phyloP scores from a whole-genome alignment of 176 grass and related monocot species.

The Elaeis guineensis region DNA sequence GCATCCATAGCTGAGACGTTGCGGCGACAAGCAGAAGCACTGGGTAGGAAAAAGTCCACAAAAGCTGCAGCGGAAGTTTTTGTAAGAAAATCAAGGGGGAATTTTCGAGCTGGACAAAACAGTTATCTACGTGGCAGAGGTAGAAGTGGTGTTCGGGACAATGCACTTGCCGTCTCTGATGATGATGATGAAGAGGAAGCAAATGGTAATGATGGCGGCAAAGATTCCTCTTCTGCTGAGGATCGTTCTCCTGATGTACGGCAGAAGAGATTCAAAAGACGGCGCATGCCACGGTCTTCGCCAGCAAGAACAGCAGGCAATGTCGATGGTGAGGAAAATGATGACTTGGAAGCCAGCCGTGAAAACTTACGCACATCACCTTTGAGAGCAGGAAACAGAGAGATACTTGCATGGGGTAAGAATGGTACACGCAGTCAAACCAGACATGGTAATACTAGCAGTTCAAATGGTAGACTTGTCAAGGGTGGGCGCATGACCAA shows the following conservation, averaged over 20 bases:
- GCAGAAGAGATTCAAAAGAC: conserved; percentile 45
- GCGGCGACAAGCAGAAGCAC: conserved; percentile 55
- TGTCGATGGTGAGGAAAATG: conserved; percentile 46
- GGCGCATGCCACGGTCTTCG: conserved; percentile 31
- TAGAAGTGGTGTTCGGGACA: conserved; percentile 27
- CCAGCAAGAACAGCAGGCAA: conserved; percentile 39
- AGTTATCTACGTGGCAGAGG: conserved; percentile 30
- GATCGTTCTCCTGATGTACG: conserved; percentile 51
- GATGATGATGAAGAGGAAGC: conserved; percentile 53
- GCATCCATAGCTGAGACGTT: conserved; percentile 63
- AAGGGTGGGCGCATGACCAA: conserved; percentile 48
- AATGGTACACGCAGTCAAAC: conserved; percentile 79
- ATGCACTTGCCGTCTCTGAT: conserved; percentile 31
- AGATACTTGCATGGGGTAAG: conserved; percentile 81
- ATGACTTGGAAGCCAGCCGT: conserved; percentile 33
- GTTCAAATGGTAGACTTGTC: conserved; percentile 45
- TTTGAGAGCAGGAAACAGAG: conserved; percentile 31
- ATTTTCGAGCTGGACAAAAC: conserved; percentile 28
- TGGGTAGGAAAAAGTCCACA: conserved; percentile 51
- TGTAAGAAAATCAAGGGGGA: conserved; percentile 51
- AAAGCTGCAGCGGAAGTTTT: conserved; percentile 38
- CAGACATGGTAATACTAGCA: conserved; percentile 40
- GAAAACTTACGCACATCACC: conserved; percentile 47
- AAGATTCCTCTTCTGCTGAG: conserved; percentile 56
- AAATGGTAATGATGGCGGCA: conserved; percentile 48